A percentile compares a stretch with the other conserved stretches of the same genome.
These are phyloP conservation scores for Calcarisporium arbuscula DNA, from an alignment of 2,329 filamentous ascomycete species.

Conservation along the genomic window DNA sequence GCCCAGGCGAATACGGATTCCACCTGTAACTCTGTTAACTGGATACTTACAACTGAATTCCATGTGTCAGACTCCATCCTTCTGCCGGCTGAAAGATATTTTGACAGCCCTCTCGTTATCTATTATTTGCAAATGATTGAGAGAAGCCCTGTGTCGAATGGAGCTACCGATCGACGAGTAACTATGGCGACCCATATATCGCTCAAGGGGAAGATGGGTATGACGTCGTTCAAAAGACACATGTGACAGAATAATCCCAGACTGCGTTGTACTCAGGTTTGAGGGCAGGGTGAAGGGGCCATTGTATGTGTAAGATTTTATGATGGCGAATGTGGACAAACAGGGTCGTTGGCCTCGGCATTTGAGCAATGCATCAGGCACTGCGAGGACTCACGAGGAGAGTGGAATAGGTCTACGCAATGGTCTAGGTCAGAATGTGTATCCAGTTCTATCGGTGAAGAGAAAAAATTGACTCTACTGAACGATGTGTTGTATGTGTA, in stretches of 20 bases:
- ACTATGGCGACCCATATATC: neutral
- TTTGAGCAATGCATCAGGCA: neutral
- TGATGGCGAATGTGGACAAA: constrained; percentile 1
- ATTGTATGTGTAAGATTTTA: neutral
- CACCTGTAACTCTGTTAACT: too few species aligned
- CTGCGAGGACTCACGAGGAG: constrained; percentile 1
- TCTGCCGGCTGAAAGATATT: too few species aligned
- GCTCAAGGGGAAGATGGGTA: neutral
- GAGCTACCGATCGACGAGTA: constrained; percentile 1
- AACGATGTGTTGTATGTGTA: neutral
- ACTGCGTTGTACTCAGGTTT: constrained; percentile 1
- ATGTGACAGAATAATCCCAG: neutral
- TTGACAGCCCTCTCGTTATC: too few species aligned
- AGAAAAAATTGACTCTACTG: neutral
- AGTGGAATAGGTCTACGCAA: constrained; percentile 1
- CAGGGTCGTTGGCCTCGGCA: neutral
- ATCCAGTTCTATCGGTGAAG: neutral
- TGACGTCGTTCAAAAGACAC: constrained; percentile 2
- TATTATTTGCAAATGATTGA: neutral
- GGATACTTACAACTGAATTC: too few species aligned
- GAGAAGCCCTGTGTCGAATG: neutral
- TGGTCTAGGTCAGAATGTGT: neutral
- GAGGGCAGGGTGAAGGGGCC: neutral
- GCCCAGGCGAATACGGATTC: too few species aligned
- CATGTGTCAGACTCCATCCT: too few species aligned